Conservation (phyloP, 257 asterid genomes). For the Prunella vulgaris region DNA sequence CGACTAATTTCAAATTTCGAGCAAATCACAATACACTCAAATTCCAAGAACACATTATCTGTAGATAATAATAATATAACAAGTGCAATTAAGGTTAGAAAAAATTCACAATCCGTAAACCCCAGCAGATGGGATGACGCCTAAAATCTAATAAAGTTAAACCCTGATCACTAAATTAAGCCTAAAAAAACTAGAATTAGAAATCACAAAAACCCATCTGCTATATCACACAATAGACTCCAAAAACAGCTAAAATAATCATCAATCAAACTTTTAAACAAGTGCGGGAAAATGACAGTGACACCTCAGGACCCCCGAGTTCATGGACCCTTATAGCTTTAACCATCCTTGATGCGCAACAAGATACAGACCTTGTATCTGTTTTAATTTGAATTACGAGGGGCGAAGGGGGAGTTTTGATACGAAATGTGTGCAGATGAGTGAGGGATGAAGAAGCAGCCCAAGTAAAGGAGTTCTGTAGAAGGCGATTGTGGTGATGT, state of each 20-base stretch:
- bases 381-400: conserved; percentile 1
- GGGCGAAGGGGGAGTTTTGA: conserved; percentile 15
- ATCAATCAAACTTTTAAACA: background rate
- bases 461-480: background rate
- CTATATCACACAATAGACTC: background rate
- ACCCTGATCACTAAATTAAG: background rate
- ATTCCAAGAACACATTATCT: background rate
- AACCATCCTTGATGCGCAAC: conserved; percentile 45
- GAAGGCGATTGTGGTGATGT: conserved; percentile 12
- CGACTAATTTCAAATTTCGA: background rate
- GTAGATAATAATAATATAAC: background rate
- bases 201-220: conserved; percentile 4
- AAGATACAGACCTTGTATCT: background rate
- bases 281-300: background rate
- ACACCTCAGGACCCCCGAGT: conserved; percentile 44
- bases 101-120: background rate
- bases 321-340: conserved; percentile 75
- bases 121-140: background rate
- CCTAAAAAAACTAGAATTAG: conserved; percentile 1
- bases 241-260: background rate
- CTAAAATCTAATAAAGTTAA: background rate
- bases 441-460: conserved; percentile 14
- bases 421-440: conserved; percentile 9
- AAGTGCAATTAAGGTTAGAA: background rate
- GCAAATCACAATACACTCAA: background rate